Evolutionary conservation across 2,329 filamentous ascomycete genomes (phyloP).

Genomic region (Dichotomopilus funicola): DNA sequence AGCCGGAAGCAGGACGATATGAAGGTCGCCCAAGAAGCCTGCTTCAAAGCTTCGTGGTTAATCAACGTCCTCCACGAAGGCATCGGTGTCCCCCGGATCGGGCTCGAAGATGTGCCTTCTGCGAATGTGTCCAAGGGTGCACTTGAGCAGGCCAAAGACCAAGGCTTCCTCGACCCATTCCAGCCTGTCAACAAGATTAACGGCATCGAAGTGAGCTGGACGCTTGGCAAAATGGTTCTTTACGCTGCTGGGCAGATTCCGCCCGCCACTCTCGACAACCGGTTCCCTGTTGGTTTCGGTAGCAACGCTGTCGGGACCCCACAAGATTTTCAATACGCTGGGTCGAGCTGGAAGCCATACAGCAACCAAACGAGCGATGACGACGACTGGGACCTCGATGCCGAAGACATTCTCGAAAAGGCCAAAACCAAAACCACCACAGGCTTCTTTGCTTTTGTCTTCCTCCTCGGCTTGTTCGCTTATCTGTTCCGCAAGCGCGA

Average conservation of each 20-base stretch:
- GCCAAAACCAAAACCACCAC: conserved; percentile 63
- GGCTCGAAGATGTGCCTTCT: conserved; percentile 59
- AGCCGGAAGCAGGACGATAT: conserved; percentile 65
- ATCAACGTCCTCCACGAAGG: conserved; percentile 95
- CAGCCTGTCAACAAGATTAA: conserved; percentile 90
- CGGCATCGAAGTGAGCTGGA: conserved; percentile 92
- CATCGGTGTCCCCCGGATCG: conserved; percentile 83
- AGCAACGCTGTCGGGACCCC: conserved; percentile 67
- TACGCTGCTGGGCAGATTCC: conserved; percentile 88
- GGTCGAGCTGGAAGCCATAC: conserved; percentile 43
- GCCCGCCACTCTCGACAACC: conserved; percentile 47
- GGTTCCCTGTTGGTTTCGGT: conserved; percentile 82
- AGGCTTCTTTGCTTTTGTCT: conserved; percentile 68
- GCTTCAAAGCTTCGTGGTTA: conserved; percentile 97
- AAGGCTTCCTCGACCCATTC: conserved; percentile 77
- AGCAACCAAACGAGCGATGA: conserved; percentile 34
- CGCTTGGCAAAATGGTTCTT: conserved; percentile 89
- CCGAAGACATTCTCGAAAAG: conserved; percentile 56
- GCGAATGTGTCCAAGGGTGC: conserved; percentile 69
- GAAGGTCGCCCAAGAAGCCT: conserved; percentile 75
- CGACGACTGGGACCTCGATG: conserved; percentile 48
- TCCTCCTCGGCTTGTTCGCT: conserved; percentile 61
- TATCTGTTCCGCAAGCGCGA: conserved; percentile 78
- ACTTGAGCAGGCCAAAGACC: conserved; percentile 60
- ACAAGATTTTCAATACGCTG: conserved; percentile 77